Conservation (phyloP, 768 basidiomycete species). For the Pisolithus tinctorius region DNA sequence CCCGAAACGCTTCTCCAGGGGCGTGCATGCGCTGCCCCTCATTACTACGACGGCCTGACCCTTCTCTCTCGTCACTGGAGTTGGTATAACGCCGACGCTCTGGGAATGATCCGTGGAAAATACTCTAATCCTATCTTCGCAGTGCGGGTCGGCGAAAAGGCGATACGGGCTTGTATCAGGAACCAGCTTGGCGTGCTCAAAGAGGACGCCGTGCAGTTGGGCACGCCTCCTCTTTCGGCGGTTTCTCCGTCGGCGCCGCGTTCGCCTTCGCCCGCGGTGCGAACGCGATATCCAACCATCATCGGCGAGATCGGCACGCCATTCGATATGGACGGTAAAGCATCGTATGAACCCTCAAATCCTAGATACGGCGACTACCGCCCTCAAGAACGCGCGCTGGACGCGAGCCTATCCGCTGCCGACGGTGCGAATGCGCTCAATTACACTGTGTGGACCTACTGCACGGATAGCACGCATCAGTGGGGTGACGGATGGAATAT, state of each 20-base stretch:
- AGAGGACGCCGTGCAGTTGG: conserved; percentile 61
- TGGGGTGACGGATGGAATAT: conserved; percentile 98
- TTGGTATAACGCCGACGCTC: conserved; percentile 91
- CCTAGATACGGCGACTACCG: conserved; percentile 67
- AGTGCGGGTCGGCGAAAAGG: conserved; percentile 73
- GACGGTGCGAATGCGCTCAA: conserved; percentile 73
- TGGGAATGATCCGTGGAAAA: conserved; percentile 85
- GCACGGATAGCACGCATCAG: conserved; percentile 70
- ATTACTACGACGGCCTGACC: conserved; percentile 95
- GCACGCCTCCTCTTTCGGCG: conserved; percentile 18
- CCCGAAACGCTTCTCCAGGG: conserved; percentile 55
- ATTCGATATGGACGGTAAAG: conserved; percentile 87
- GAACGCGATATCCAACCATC: conserved; percentile 64
- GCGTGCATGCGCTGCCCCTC: conserved; percentile 66
- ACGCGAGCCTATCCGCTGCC: conserved; percentile 71
- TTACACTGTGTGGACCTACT: conserved; percentile 88
- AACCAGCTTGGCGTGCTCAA: conserved; percentile 79
- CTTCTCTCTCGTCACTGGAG: conserved; percentile 91
- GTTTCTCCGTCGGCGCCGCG: neutral
- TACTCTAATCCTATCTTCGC: conserved; percentile 63
- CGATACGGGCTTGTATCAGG: conserved; percentile 76
- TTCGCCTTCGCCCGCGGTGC: neutral
- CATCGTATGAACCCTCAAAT: conserved; percentile 55
- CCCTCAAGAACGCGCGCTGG: conserved; percentile 76
- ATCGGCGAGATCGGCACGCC: conserved; percentile 96